A percentile compares a stretch with the other conserved stretches of the same genome.
phyloP scores from a whole-genome alignment of 371 early-diverging fungal genomes.

The Mortierella sp. region DNA sequence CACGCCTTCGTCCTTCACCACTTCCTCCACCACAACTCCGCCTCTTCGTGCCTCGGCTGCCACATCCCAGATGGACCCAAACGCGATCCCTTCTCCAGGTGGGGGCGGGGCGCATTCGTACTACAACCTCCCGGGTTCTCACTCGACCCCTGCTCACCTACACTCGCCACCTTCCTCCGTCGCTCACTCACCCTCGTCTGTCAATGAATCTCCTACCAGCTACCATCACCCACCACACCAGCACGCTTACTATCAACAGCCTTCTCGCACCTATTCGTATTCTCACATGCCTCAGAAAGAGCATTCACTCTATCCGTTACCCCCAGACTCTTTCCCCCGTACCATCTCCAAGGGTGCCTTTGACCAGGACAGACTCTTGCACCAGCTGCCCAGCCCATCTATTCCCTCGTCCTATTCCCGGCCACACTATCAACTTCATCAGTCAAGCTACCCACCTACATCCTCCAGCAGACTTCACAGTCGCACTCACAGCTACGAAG shows the following conservation, averaged over 20 bases:
- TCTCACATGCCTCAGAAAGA: neutral
- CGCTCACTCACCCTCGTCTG: slow-evolving; percentile 8
- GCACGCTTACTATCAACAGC: neutral
- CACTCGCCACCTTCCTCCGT: slow-evolving; percentile 2
- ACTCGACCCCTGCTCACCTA: slow-evolving; percentile 6
- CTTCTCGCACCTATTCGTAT: neutral
- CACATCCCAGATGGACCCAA: too few relatives aligned
- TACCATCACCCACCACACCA: slow-evolving; percentile 1
- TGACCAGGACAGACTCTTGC: slow-evolving; percentile 11
- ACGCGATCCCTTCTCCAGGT: neutral
- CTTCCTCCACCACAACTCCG: slow-evolving; percentile 3
- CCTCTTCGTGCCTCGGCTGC: too few relatives aligned
- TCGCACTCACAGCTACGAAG: neutral
- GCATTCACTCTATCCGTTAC: slow-evolving; percentile 6
- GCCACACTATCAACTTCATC: neutral
- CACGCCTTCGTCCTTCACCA: neutral
- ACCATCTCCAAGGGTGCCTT: slow-evolving; percentile 13
- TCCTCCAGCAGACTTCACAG: neutral
- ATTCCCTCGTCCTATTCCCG: slow-evolving; percentile 10
- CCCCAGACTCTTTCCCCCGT: slow-evolving; percentile 27
- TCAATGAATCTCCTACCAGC: slow-evolving; percentile 3
- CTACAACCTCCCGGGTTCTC: neutral
- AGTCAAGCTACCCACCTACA: neutral
- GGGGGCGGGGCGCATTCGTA: neutral
- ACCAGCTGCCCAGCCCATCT: slow-evolving; percentile 10